Conservation (phyloP, 1,139 yeast species). For the Trichomonascaceae sp. region DNA sequence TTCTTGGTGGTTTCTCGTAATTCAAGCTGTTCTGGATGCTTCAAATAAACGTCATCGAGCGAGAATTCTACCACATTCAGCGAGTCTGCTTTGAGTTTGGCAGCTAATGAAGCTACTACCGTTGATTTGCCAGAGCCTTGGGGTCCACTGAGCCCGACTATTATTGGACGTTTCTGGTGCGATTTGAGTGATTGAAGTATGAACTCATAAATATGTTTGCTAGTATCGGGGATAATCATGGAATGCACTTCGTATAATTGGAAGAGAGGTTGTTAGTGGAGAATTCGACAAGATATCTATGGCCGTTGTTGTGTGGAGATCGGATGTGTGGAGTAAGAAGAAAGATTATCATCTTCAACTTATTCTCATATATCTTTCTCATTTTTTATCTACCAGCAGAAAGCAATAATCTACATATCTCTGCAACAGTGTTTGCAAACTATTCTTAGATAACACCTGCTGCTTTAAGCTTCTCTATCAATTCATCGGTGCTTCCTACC, state of each 20-base stretch:
- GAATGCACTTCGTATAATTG: neutral
- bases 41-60: slow-evolving; percentile 80
- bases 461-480: slow-evolving; percentile 72
- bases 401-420: neutral
- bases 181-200: slow-evolving; percentile 3
- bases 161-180: slow-evolving; percentile 38
- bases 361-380: too few relatives aligned
- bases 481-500: slow-evolving; percentile 76
- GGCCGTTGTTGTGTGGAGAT: too few relatives aligned
- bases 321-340: too few relatives aligned
- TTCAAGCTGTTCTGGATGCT: slow-evolving; percentile 50
- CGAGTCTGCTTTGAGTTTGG: slow-evolving; percentile 35
- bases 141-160: slow-evolving; percentile 77
- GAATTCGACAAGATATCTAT: too few relatives aligned
- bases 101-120: slow-evolving; percentile 44
- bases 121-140: slow-evolving; percentile 92
- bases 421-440: neutral
- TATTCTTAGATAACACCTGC: slow-evolving; percentile 28
- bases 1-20: slow-evolving; percentile 46
- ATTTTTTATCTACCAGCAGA: too few relatives aligned
- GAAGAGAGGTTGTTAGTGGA: too few relatives aligned
- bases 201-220: slow-evolving; percentile 12
- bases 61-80: slow-evolving; percentile 54
- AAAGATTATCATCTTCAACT: too few relatives aligned
- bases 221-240: neutral